phyloP scores from a whole-genome alignment of 495 filamentous ascomycete species.

The Copromyces sp. region DNA sequence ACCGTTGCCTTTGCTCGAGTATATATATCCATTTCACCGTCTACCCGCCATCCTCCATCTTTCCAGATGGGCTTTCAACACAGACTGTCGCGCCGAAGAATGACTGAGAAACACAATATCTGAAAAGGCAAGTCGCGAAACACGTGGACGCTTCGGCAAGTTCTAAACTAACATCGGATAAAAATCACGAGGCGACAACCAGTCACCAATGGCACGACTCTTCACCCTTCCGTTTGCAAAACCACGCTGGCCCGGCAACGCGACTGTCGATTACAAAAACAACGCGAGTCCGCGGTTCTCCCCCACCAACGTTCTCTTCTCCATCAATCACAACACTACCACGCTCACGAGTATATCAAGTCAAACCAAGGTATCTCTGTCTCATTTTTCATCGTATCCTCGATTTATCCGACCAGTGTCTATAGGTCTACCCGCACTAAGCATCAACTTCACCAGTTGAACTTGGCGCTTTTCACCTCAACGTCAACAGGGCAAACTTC shows the following conservation, averaged over 20 bases:
- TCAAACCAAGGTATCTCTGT: not conserved
- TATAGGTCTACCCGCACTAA: not conserved
- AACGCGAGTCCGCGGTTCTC: not conserved
- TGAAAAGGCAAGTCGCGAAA: not conserved
- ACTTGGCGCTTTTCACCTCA: not conserved
- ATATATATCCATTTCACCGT: not conserved
- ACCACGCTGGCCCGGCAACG: not conserved
- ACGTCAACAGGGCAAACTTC: not conserved
- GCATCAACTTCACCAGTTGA: not conserved
- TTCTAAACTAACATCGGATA: not conserved
- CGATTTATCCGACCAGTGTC: not conserved
- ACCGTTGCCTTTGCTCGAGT: not conserved
- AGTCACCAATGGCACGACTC: not conserved
- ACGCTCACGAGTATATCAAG: not conserved
- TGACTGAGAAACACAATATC: not conserved
- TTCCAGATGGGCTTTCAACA: not conserved
- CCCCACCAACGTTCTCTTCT: not conserved
- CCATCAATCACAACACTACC: not conserved
- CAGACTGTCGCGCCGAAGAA: not conserved
- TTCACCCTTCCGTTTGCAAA: not conserved
- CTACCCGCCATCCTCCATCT: not conserved
- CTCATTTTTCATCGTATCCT: not conserved
- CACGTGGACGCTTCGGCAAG: not conserved
- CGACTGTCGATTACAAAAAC: not conserved
- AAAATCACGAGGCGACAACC: not conserved